A percentile compares a stretch with the other conserved stretches of the same genome.
phyloP scores from a whole-genome alignment of 163 green algal species.

The Coccomyxa subellipsoidea region DNA sequence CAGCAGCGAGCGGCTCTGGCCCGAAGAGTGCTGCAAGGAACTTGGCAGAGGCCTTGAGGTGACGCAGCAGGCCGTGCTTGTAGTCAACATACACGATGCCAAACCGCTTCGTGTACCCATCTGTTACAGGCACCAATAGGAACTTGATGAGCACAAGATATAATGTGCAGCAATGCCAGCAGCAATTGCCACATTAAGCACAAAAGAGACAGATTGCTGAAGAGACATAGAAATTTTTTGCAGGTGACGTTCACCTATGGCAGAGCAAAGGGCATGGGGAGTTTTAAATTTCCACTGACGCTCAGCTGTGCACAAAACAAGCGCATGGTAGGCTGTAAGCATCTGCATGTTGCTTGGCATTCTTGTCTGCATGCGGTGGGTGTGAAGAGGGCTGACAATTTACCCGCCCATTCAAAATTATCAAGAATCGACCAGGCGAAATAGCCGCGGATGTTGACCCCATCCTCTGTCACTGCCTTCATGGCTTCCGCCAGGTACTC shows the following conservation, averaged over 20 bases:
- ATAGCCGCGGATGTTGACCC: constrained; percentile 26
- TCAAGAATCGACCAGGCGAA: constrained; percentile 43
- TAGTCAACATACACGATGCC: constrained; percentile 60
- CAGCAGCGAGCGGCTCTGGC: neutral
- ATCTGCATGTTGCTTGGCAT: no score
- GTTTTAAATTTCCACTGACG: no score
- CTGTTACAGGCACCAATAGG: constrained; percentile 21
- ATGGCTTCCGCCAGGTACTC: constrained; percentile 45
- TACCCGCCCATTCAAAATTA: constrained; percentile 36
- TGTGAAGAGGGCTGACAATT: neutral
- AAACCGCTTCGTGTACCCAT: constrained; percentile 61
- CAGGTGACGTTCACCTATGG: no score
- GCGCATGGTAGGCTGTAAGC: no score
- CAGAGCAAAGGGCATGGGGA: no score
- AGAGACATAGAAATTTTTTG: no score
- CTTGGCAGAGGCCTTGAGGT: constrained; percentile 12
- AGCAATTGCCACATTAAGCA: no score
- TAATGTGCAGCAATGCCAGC: no score
- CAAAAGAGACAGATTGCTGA: no score
- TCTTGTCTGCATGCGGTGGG: no score
- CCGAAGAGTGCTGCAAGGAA: constrained; percentile 4
- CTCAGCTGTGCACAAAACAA: no score
- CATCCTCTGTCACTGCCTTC: constrained; percentile 37
- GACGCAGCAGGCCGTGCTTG: constrained; percentile 12
- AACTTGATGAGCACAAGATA: no score